Evolutionary conservation across 305 asterid genomes (phyloP), one percentile per base, ranked within the genome.

Genomic region (Fraxinus paxiana): DNA sequence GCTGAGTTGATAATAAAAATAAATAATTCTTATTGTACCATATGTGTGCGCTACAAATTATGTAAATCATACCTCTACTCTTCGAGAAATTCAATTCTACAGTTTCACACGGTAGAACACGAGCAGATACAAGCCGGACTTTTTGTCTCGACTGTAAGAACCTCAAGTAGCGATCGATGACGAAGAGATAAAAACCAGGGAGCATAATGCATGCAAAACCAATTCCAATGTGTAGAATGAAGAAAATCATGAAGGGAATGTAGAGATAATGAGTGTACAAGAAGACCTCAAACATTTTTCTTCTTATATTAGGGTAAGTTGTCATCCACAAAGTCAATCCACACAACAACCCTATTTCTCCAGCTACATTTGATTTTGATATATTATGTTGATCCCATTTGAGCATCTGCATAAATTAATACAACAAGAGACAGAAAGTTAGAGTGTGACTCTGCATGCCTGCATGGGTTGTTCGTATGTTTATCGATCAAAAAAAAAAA

Each of bases 311-410:
- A 17, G 97, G 93, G 85, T 87, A 90, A 34, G 94, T 83, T 56
- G 98, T 87, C 0, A 83, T 77, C 99, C 99, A 96, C 37, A 96
- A 69, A 2, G 84, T 82, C 83, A 96, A 76, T 83, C 97, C 99
- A 84, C 86, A 80, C 33, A 96, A 0, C 78, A 96, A 35, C 63
- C 92, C 86, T 0, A 96, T 85, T 82, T 96, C 99, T 81, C 99
- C 99, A 6, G 99, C 93, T 84, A 96, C 80, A 84, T 96, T 94
- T 81, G 98, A 90, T n/a, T n/a, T n/a, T n/a, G n/a, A n/a, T n/a
- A n/a, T n/a, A n/a, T n/a, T n/a, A 80, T 87, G 88, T 76, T 88
- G 92, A 73, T 90, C 94, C 99, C 99, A 94, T 88, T 86, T 83
- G 46, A 94, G 59, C 89, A 91, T 88, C 99, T 96, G 88, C 84